phyloP scores from a whole-genome alignment of 2,329 filamentous ascomycete species.

The Microascus cirrosus region DNA sequence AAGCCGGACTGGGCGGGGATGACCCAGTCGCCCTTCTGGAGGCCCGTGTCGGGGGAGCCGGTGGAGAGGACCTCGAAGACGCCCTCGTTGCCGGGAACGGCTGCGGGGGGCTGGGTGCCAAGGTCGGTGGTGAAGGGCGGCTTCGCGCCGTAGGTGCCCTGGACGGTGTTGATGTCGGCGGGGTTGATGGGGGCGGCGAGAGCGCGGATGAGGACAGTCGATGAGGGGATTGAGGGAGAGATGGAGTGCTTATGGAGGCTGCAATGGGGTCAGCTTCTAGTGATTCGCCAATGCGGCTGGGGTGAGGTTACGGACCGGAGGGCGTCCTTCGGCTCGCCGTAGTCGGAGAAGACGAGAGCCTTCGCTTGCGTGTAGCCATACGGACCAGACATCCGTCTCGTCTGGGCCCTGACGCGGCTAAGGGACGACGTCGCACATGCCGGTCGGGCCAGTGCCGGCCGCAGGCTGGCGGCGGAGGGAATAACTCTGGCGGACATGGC shows the following conservation, averaged over 20 bases:
- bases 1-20: constrained; percentile 75
- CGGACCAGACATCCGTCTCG: constrained; percentile 44
- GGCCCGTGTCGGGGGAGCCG: constrained; percentile 40
- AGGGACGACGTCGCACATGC: neutral
- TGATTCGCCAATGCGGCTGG: neutral
- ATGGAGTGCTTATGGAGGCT: constrained; percentile 68
- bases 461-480: neutral
- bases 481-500: neutral
- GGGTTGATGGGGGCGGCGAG: constrained; percentile 92
- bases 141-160: constrained; percentile 87
- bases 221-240: constrained; percentile 56
- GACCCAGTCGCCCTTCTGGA: constrained; percentile 82
- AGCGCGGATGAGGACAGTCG: constrained; percentile 65
- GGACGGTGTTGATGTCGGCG: constrained; percentile 94
- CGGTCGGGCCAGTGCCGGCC: neutral
- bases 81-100: constrained; percentile 82
- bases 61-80: constrained; percentile 77
- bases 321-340: constrained; percentile 66
- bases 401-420: constrained; percentile 8
- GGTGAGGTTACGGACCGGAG: constrained; percentile 33
- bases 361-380: constrained; percentile 82
- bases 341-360: constrained; percentile 63
- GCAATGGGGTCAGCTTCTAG: neutral
- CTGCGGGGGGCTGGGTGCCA: constrained; percentile 64
- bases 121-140: constrained; percentile 66